Evolutionary conservation across 495 filamentous ascomycete genomes (phyloP).

Genomic region (Aspergillus leporis): DNA sequence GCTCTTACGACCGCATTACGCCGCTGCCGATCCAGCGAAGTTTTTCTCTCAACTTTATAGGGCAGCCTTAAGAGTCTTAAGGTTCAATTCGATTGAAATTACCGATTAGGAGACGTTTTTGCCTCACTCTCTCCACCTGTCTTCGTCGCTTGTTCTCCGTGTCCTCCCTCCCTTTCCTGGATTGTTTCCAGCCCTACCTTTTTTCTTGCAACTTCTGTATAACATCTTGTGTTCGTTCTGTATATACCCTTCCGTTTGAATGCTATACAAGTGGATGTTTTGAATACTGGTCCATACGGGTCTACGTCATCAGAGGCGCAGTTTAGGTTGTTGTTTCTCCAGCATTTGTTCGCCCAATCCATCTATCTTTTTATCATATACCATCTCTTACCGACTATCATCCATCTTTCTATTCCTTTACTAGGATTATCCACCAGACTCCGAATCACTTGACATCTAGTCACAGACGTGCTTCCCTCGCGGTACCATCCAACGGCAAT

Average conservation of each 20-base stretch:
- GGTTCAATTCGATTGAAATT: neutral
- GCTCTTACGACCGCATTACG: conserved; percentile 1
- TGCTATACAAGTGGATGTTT: too few relatives aligned
- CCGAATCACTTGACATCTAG: neutral
- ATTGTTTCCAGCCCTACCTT: neutral
- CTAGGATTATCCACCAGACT: neutral
- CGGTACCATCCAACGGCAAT: too few relatives aligned
- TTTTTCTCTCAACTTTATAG: neutral
- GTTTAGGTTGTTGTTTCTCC: neutral
- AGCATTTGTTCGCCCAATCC: neutral
- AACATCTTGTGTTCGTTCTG: neutral
- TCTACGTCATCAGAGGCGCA: neutral
- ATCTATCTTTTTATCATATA: conserved; percentile 5
- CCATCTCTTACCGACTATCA: neutral
- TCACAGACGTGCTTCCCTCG: neutral
- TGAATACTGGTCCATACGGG: neutral
- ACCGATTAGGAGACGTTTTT: neutral
- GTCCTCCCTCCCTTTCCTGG: neutral
- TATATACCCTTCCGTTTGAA: neutral
- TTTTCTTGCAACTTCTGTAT: neutral
- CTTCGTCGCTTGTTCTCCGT: neutral
- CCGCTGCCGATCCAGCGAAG: neutral
- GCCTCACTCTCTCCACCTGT: neutral
- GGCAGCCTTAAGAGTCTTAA: neutral
- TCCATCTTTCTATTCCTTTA: neutral